A percentile compares a stretch with the other conserved stretches of the same genome.
These are phyloP conservation scores for Magnaporthiopsis rhizophila DNA, from an alignment of 2,329 filamentous ascomycete genomes.

Conservation along the genomic window DNA sequence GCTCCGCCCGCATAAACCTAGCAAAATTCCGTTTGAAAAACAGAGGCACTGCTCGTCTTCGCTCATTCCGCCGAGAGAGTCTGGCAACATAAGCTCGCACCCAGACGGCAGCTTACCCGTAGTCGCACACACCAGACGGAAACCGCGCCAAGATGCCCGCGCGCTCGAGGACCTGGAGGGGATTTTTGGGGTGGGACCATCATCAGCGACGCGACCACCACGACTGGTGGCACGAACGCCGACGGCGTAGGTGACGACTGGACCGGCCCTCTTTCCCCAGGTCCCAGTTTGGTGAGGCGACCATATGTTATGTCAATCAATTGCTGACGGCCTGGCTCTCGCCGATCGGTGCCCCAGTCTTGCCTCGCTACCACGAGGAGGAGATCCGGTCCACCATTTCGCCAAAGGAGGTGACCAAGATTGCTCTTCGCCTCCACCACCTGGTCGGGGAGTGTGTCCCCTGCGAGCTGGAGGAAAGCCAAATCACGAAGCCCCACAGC, in stretches of 20 bases:
- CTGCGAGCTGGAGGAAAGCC: constrained; percentile 73
- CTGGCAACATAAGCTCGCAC: no score
- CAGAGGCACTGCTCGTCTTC: no score
- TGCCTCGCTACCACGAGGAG: constrained; percentile 54
- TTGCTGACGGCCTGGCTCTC: not conserved
- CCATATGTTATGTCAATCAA: not conserved
- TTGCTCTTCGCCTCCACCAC: constrained; percentile 83
- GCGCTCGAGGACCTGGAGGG: constrained; percentile 14
- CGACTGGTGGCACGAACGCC: constrained; percentile 24
- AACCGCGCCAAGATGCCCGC: constrained; percentile 4
- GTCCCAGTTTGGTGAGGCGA: not conserved
- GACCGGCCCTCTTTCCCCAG: not conserved
- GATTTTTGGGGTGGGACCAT: constrained; percentile 23
- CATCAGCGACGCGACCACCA: constrained; percentile 17
- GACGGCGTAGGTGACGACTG: constrained; percentile 17
- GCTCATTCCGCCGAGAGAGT: no score
- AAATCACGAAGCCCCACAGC: constrained; percentile 74
- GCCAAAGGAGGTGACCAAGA: constrained; percentile 74
- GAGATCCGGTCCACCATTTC: constrained; percentile 59
- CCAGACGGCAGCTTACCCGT: no score
- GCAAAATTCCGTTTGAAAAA: no score
- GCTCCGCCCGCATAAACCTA: no score
- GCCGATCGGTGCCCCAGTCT: constrained; percentile 37
- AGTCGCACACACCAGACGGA: not conserved
- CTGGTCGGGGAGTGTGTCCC: constrained; percentile 84